Base-by-base conservation (phyloP, 1,139 yeast species). In the Pichia sp. region DNA sequence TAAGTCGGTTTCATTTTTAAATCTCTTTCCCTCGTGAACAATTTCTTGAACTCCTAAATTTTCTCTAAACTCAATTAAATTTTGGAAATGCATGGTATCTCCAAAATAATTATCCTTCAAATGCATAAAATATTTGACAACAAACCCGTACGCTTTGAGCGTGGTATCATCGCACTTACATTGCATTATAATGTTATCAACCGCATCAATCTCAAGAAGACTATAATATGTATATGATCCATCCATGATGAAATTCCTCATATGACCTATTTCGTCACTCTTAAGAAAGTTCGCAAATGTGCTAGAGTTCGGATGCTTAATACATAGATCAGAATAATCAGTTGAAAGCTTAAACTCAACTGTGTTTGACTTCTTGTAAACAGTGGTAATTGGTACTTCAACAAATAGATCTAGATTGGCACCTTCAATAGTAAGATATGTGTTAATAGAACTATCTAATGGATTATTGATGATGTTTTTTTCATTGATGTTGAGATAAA, bases 251-350 rank as follows among this genome's bases (percentile, higher is more conserved):
- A 88, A 82, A 41, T 79, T 72, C 34, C 72, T 66, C 1, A 86
- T 77, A 43, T 77, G 66, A 0, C 96, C 97, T 23, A 80, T 64
- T 34, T 74, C 76, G 17, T 76, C 72, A 22, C 71, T 68, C 38
- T 70, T 71, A 63, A 83, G 60, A 51, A 89, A 91, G 36, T 84
- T 80, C 49, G 79, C 73, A 15, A 79, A 66, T 0, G 97, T 88
- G 55, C 86, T 94, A 95, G 97, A 91, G 0, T 91, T 82, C 0
- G 97, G 97, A 0, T 93, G 76, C 45, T 79, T 83, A 5, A 89
- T 61, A 1, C 74, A 66, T 36, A 89, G 55, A 40, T 79, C 74
- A 51, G 86, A 77, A 39, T 62, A 62, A 0, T 86, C 77, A 0
- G 95, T 82, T 31, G 52, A 51, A 2, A 86, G 52, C 1, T 62